phyloP scores from a whole-genome alignment of 352 stramenopile species.

The Pythium brassicae region DNA sequence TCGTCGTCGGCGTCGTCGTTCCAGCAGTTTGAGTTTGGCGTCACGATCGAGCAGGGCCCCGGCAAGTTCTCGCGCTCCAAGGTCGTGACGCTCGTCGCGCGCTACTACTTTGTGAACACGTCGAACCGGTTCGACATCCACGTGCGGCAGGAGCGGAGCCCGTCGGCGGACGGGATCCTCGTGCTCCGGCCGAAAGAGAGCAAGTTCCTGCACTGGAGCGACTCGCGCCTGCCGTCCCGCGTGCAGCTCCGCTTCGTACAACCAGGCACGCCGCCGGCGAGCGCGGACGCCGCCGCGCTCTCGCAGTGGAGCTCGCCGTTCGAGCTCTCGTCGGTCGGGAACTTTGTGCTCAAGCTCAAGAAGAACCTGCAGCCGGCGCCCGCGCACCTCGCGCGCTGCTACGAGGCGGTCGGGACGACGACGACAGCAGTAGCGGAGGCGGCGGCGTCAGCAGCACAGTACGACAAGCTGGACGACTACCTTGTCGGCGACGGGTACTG shows the following conservation, averaged over 20 bases:
- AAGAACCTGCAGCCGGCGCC: constrained; percentile 44
- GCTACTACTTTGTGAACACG: constrained; percentile 81
- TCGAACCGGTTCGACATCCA: constrained; percentile 60
- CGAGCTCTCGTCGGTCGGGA: constrained; percentile 73
- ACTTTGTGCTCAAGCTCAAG: constrained; percentile 75
- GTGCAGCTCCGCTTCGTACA: constrained; percentile 74
- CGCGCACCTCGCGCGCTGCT: constrained; percentile 33
- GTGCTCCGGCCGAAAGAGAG: constrained; percentile 49
- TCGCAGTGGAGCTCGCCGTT: constrained; percentile 80
- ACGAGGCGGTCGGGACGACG: constrained; percentile 22
- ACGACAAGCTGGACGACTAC: constrained; percentile 25
- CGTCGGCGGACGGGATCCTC: constrained; percentile 28
- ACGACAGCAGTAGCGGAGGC: too few species aligned
- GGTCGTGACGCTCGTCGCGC: constrained; percentile 72
- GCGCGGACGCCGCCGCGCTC: constrained; percentile 11
- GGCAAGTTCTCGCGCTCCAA: constrained; percentile 72
- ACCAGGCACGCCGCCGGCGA: constrained; percentile 14
- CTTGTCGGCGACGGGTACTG: constrained; percentile 28
- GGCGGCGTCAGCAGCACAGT: too few species aligned
- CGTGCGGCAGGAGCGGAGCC: constrained; percentile 57
- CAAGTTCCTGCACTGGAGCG: constrained; percentile 78
- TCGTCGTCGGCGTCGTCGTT: too few species aligned
- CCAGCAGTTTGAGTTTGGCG: constrained; percentile 81
- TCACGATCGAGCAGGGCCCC: constrained; percentile 81
- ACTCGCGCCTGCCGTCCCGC: constrained; percentile 53